Evolutionary conservation across 495 filamentous ascomycete species (phyloP).

Genomic region (Sabuloglossum arenarium): DNA sequence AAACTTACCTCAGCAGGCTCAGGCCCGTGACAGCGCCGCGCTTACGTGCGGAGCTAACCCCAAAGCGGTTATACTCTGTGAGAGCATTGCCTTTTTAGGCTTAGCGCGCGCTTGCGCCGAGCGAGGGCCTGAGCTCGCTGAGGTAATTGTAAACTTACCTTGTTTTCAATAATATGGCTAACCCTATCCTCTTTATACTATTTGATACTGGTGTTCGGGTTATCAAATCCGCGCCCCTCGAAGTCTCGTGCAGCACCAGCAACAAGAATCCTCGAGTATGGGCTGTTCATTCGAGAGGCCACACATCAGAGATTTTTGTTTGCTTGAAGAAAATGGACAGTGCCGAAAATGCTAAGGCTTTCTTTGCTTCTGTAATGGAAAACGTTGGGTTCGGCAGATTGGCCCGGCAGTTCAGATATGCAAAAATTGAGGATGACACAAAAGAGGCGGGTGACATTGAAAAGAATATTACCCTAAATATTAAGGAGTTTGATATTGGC

Average conservation of each 20-base stretch:
- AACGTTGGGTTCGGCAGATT: neutral
- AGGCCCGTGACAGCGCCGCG: too few relatives aligned
- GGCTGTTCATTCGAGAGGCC: neutral
- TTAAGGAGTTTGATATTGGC: too few relatives aligned
- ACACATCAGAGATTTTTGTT: neutral
- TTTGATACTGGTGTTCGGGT: neutral
- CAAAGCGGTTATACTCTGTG: too few relatives aligned
- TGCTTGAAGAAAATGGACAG: neutral
- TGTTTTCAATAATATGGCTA: neutral
- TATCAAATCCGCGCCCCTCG: neutral
- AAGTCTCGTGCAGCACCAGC: neutral
- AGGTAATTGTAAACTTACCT: too few relatives aligned
- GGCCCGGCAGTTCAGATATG: neutral
- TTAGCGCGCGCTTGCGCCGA: too few relatives aligned
- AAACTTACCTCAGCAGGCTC: too few relatives aligned
- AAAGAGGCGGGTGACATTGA: too few relatives aligned
- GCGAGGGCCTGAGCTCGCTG: too few relatives aligned
- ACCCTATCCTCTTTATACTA: neutral
- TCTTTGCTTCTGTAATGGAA: neutral
- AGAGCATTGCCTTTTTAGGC: too few relatives aligned
- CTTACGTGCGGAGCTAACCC: too few relatives aligned
- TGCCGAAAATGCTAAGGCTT: neutral
- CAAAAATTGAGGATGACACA: neutral
- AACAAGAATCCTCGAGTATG: neutral
- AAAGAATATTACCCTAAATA: too few relatives aligned